These are phyloP conservation scores for Neodidymelliopsis sp. DNA, from an alignment of 2,329 filamentous ascomycete genomes.

Conservation along the genomic window DNA sequence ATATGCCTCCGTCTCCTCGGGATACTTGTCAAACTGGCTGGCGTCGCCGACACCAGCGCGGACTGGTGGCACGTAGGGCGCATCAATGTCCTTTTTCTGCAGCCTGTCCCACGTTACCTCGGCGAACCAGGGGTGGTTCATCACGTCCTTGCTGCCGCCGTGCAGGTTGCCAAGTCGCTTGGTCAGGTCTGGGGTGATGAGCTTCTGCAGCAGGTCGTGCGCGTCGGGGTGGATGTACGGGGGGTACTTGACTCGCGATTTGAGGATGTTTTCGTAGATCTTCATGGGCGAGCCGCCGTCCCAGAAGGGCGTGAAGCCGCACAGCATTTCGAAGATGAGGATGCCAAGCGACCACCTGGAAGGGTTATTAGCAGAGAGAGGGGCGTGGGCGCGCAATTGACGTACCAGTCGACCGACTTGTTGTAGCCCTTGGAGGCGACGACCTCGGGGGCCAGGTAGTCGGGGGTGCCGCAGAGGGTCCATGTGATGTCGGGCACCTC, in stretches of 20 bases:
- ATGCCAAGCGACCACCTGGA: conserved; percentile 96
- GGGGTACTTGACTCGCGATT: conserved; percentile 94
- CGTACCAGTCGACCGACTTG: conserved; percentile 98
- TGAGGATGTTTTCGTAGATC: conserved; percentile 99
- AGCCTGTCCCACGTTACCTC: conserved; percentile 98
- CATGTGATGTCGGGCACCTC: conserved; percentile 98
- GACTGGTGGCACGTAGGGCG: conserved; percentile 95
- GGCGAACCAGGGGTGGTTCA: conserved; percentile 94
- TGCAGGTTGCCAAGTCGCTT: conserved; percentile 95
- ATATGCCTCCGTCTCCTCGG: conserved; percentile 94
- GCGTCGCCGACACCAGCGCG: conserved; percentile 93
- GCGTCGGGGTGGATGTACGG: conserved; percentile 95
- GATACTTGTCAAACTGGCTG: conserved; percentile 97
- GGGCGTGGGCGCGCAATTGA: conserved; percentile 21
- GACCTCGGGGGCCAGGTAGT: conserved; percentile 96
- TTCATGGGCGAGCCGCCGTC: conserved; percentile 97
- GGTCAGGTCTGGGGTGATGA: conserved; percentile 94
- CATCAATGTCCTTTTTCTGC: conserved; percentile 95
- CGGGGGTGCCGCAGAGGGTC: conserved; percentile 96
- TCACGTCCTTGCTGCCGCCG: conserved; percentile 88
- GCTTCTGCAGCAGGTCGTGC: conserved; percentile 86
- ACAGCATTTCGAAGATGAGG: conserved; percentile 99
- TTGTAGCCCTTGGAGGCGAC: conserved; percentile 99
- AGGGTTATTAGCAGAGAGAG: conserved; percentile 11
- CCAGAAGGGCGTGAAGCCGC: conserved; percentile 99